A percentile compares a stretch with the other conserved stretches of the same genome.
These are phyloP conservation scores for Colletotrichum sp. DNA, from an alignment of 2,329 filamentous ascomycete species.

Conservation along the genomic window DNA sequence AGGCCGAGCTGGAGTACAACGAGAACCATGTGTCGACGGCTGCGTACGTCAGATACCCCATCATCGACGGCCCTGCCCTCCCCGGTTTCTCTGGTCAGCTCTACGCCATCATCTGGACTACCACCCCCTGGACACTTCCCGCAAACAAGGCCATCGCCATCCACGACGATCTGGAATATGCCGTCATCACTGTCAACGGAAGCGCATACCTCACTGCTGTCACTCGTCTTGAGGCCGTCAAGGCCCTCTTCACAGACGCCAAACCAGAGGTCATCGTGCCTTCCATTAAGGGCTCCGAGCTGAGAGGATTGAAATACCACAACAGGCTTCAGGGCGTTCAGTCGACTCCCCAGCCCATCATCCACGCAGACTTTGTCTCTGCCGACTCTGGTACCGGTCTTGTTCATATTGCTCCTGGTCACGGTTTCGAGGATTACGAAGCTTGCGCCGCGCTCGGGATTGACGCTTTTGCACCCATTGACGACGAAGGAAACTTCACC, in stretches of 20 bases:
- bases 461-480: slow-evolving; percentile 79
- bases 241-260: slow-evolving; percentile 53
- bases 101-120: slow-evolving; percentile 95
- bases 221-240: slow-evolving; percentile 68
- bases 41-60: slow-evolving; percentile 81
- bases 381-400: slow-evolving; percentile 90
- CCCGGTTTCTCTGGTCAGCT: slow-evolving; percentile 53
- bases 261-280: slow-evolving; percentile 52
- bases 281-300: slow-evolving; percentile 66
- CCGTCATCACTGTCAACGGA: slow-evolving; percentile 61
- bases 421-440: slow-evolving; percentile 96
- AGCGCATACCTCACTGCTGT: slow-evolving; percentile 75
- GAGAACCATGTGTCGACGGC: slow-evolving; percentile 74
- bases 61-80: slow-evolving; percentile 56
- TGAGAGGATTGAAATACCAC: slow-evolving; percentile 71
- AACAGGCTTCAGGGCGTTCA: slow-evolving; percentile 70
- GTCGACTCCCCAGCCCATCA: slow-evolving; percentile 68
- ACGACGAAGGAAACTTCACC: slow-evolving; percentile 83
- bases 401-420: slow-evolving; percentile 93
- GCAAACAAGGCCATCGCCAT: slow-evolving; percentile 91
- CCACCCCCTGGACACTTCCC: slow-evolving; percentile 95
- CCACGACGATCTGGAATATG: slow-evolving; percentile 76
- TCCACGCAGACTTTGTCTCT: slow-evolving; percentile 89
- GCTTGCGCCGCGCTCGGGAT: slow-evolving; percentile 76
- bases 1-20: slow-evolving; percentile 85